Conservation (phyloP, 495 filamentous ascomycete genomes). For the Cercophora sp. region DNA sequence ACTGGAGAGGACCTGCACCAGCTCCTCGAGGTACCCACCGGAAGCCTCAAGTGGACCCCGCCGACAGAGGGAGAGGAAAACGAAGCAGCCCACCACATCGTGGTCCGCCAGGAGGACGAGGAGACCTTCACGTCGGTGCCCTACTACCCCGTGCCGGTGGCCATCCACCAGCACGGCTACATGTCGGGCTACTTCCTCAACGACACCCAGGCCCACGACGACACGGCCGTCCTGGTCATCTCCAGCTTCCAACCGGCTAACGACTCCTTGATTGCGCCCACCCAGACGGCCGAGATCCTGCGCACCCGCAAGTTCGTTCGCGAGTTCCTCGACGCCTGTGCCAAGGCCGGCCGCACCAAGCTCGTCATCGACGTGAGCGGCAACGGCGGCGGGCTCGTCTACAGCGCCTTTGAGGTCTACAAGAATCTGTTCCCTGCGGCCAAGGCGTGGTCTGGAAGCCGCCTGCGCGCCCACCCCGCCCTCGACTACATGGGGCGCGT, state of each 20-base stretch:
- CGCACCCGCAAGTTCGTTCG: background rate
- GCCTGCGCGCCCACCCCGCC: constrained; percentile 41
- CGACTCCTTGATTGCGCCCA: background rate
- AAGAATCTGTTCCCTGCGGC: constrained; percentile 31
- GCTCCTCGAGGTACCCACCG: background rate
- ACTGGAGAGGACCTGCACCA: background rate
- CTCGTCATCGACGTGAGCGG: constrained; percentile 49
- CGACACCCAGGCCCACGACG: constrained; percentile 28
- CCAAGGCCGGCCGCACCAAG: constrained; percentile 1
- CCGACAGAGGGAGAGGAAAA: background rate
- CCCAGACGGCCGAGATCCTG: constrained; percentile 8
- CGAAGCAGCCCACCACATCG: background rate
- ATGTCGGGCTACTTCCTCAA: constrained; percentile 31
- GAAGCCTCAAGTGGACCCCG: too few relatives aligned
- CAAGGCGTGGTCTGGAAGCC: constrained; percentile 36
- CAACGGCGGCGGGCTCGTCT: constrained; percentile 46
- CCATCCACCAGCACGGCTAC: constrained; percentile 13
- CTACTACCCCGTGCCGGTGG: background rate
- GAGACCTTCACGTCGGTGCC: constrained; percentile 1
- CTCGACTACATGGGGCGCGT: constrained; percentile 38
- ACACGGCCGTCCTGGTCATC: constrained; percentile 26
- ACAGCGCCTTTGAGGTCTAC: constrained; percentile 37
- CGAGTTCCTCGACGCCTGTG: background rate
- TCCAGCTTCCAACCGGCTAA: constrained; percentile 8
- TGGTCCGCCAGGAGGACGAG: background rate